Conservation (phyloP, 78 protist species). For the Planoprotostelium fungivorum region DNA sequence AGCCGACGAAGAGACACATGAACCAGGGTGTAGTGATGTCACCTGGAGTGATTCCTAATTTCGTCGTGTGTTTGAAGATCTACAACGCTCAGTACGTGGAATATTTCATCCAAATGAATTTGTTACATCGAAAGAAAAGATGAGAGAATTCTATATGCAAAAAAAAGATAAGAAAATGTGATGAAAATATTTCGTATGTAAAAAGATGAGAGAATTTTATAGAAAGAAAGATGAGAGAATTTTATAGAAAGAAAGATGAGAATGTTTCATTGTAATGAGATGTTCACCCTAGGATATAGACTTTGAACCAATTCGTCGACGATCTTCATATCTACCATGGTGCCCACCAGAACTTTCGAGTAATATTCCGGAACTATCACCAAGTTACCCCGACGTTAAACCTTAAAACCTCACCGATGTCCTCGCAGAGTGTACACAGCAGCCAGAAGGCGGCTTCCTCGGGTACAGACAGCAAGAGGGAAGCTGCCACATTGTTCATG, state of each 20-base stretch:
- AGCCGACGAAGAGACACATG: conserved; percentile 55
- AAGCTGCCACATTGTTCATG: conserved; percentile 76
- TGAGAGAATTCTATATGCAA: too few species aligned
- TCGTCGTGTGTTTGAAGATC: neutral
- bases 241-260: too few species aligned
- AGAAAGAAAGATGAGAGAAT: too few species aligned
- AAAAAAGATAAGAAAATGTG: too few species aligned
- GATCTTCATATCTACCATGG: neutral
- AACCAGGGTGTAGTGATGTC: conserved; percentile 63
- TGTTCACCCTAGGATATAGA: neutral
- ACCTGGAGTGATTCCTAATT: neutral
- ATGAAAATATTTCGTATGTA: too few species aligned
- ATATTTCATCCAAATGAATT: too few species aligned
- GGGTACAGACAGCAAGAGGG: conserved; percentile 58
- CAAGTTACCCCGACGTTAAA: too few species aligned
- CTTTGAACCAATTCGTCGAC: neutral
- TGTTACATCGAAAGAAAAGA: too few species aligned
- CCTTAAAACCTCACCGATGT: too few species aligned
- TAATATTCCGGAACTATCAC: conserved; percentile 74
- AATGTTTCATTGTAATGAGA: too few species aligned
- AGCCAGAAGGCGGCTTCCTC: conserved; percentile 86
- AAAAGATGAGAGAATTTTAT: too few species aligned
- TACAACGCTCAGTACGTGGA: too few species aligned
- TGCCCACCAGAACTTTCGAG: conserved; percentile 26
- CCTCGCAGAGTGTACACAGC: conserved; percentile 59